These are phyloP conservation scores for Alliaria petiolata DNA, from an alignment of 345 rosid species.

Conservation along the genomic window DNA sequence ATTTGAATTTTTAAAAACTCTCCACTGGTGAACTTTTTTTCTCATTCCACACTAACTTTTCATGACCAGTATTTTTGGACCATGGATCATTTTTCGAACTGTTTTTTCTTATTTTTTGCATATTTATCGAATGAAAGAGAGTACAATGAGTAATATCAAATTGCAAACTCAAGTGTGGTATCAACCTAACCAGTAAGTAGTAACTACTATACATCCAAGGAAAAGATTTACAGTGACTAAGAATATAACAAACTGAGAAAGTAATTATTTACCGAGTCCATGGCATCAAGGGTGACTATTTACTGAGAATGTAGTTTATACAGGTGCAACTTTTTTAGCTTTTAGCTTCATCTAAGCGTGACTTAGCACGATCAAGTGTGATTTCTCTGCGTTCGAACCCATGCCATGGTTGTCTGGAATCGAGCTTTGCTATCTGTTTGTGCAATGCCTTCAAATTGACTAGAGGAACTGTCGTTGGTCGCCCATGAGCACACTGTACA, in stretches of 20 bases:
- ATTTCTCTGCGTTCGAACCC: conserved; percentile 48
- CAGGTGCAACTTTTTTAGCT: conserved; percentile 9
- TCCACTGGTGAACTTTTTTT: neutral
- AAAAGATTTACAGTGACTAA: conserved; percentile 1
- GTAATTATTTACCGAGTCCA: no score
- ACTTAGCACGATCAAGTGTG: conserved; percentile 52
- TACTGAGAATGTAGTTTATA: neutral
- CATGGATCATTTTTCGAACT: neutral
- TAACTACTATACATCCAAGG: neutral
- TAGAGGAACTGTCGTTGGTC: conserved; percentile 81
- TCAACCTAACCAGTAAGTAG: neutral
- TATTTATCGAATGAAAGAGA: neutral
- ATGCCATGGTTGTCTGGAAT: conserved; percentile 51
- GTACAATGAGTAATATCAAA: neutral
- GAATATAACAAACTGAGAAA: no score
- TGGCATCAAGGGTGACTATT: no score
- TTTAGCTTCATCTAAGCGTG: conserved; percentile 38
- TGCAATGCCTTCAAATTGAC: conserved; percentile 66
- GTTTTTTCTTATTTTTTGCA: no score
- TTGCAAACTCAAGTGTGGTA: neutral
- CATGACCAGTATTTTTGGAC: neutral
- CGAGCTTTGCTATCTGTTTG: conserved; percentile 50
- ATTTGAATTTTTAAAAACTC: neutral
- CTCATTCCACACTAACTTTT: no score
- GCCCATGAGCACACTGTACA: conserved; percentile 91